A percentile compares a stretch with the other conserved stretches of the same genome.
These are phyloP conservation scores for Colletotrichum sp. DNA, from an alignment of 2,329 filamentous ascomycete genomes.

Conservation along the genomic window DNA sequence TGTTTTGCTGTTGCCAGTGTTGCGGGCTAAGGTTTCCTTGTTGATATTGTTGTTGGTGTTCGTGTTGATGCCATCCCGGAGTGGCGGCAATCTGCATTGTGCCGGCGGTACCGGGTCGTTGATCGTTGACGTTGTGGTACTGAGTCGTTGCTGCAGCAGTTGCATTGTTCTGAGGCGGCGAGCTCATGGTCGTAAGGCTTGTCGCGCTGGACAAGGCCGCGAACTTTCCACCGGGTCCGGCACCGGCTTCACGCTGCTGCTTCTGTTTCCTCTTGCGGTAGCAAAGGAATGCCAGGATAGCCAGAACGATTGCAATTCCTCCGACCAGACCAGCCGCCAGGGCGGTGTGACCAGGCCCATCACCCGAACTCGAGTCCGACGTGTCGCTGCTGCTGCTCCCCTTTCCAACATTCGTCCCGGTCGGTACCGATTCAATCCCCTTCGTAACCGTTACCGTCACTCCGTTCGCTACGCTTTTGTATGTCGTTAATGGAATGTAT, in stretches of 20 bases:
- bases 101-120: background rate
- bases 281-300: constrained; percentile 1
- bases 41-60: background rate
- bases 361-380: background rate
- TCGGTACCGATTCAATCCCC: background rate
- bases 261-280: constrained; percentile 4
- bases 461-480: constrained; percentile 13
- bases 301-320: background rate
- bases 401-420: background rate
- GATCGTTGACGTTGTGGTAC: background rate
- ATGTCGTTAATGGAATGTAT: background rate
- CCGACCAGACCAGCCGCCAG: constrained; percentile 2
- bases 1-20: constrained; percentile 8
- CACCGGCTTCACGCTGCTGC: background rate
- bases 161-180: background rate
- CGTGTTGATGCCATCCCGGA: background rate
- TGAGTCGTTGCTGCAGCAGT: background rate
- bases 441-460: constrained; percentile 15
- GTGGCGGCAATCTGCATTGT: background rate
- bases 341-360: background rate
- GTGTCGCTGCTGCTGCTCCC: background rate
- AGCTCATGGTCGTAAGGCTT: constrained; percentile 16
- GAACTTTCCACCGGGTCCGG: constrained; percentile 6
- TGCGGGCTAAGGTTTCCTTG: background rate
- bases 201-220: constrained; percentile 14